phyloP scores from a whole-genome alignment of 208 protist species.

The Crithidia expoeki region DNA sequence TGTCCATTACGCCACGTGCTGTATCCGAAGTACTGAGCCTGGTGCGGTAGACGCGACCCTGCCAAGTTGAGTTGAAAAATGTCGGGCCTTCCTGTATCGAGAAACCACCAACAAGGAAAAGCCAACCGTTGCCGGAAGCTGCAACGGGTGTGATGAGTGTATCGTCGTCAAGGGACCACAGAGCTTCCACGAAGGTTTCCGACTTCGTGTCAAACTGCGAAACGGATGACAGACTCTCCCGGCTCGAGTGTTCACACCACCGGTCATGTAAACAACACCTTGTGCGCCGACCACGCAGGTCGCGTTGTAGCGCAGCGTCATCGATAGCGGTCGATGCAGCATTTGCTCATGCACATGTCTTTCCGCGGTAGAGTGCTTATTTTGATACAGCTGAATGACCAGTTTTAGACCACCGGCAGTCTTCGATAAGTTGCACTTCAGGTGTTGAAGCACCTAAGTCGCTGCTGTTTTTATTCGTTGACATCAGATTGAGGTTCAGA shows the following conservation, averaged over 20 bases:
- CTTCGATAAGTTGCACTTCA: slow-evolving; percentile 4
- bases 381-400: slow-evolving; percentile 8
- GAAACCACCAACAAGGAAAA: slow-evolving; percentile 25
- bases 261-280: slow-evolving; percentile 33
- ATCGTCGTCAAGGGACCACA: slow-evolving; percentile 28
- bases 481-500: neutral
- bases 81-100: neutral
- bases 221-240: slow-evolving; percentile 28
- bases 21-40: slow-evolving; percentile 35
- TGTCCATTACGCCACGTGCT: slow-evolving; percentile 3
- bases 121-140: slow-evolving; percentile 26
- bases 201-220: slow-evolving; percentile 46
- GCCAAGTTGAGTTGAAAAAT: slow-evolving; percentile 6
- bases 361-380: neutral
- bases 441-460: neutral
- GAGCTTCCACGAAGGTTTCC: slow-evolving; percentile 45
- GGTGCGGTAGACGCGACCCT: neutral
- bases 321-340: neutral
- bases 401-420: slow-evolving; percentile 20
- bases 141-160: slow-evolving; percentile 35
- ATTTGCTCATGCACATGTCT: slow-evolving; percentile 7
- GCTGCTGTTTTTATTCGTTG: neutral
- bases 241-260: slow-evolving; percentile 18
- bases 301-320: slow-evolving; percentile 39
- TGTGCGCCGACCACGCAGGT: slow-evolving; percentile 27